Conservation (phyloP, 139 green algal species). For the Marvania coccoides region DNA sequence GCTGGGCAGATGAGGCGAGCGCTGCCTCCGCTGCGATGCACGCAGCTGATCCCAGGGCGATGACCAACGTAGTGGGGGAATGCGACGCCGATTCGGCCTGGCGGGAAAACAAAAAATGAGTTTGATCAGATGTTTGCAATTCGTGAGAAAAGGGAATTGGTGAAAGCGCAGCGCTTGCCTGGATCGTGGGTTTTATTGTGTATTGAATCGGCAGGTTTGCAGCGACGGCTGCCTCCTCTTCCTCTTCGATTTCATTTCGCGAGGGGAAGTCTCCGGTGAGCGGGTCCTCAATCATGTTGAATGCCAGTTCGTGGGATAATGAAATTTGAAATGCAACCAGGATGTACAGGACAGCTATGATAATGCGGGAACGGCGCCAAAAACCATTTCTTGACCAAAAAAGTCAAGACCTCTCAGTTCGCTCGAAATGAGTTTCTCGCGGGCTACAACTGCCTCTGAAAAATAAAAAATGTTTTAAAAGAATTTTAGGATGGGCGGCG, state of each 20-base stretch:
- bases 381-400: too few species aligned
- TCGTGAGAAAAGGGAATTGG: neutral
- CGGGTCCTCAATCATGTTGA: constrained; percentile 25
- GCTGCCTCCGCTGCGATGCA: neutral
- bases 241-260: constrained; percentile 15
- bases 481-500: too few species aligned
- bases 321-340: too few species aligned
- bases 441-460: too few species aligned
- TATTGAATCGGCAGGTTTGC: constrained; percentile 12
- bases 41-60: neutral
- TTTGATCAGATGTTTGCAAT: neutral
- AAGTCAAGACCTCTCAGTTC: too few species aligned
- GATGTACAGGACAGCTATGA: too few species aligned
- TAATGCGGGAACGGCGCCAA: too few species aligned
- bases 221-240: constrained; percentile 6
- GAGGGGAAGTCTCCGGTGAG: constrained; percentile 22
- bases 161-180: neutral
- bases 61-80: neutral
- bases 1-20: neutral
- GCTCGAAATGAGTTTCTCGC: too few species aligned
- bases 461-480: too few species aligned
- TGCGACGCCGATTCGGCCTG: neutral
- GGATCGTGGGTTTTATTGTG: neutral
- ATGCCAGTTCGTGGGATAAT: too few species aligned
- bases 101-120: too few species aligned